Conservation (phyloP, 257 asterid genomes). For the Scutellaria baicalensis region DNA sequence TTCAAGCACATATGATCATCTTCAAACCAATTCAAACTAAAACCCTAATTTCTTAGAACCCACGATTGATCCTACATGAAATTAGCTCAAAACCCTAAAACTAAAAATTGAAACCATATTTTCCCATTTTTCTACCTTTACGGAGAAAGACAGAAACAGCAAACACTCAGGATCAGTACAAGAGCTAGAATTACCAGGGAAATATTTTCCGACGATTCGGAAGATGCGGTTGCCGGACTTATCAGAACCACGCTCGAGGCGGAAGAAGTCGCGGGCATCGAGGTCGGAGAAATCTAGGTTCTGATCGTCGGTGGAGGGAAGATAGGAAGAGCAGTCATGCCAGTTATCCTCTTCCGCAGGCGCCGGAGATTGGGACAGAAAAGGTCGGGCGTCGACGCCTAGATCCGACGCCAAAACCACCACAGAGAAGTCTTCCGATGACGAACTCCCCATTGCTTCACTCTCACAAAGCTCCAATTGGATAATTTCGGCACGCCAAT, state of each 20-base stretch:
- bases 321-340: constrained; percentile 69
- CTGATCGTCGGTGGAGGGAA: constrained; percentile 38
- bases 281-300: constrained; percentile 74
- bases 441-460: constrained; percentile 32
- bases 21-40: neutral
- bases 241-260: constrained; percentile 64
- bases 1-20: neutral
- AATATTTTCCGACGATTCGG: constrained; percentile 88
- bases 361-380: constrained; percentile 39
- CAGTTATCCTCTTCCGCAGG: constrained; percentile 54
- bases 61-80: too few relatives aligned
- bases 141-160: neutral
- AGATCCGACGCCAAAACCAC: constrained; percentile 91
- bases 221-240: constrained; percentile 67
- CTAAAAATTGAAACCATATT: neutral
- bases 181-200: constrained; percentile 53
- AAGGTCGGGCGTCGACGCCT: constrained; percentile 79
- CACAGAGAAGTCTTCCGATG: constrained; percentile 70
- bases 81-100: neutral
- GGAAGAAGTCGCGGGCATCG: constrained; percentile 71
- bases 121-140: neutral
- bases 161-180: neutral
- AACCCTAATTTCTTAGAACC: neutral
- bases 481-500: neutral
- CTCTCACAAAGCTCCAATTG: neutral